A percentile compares a stretch with the other conserved stretches of the same genome.
Conservation (phyloP, 2,329 filamentous ascomycete species). For the Epichloe elymi region DNA sequence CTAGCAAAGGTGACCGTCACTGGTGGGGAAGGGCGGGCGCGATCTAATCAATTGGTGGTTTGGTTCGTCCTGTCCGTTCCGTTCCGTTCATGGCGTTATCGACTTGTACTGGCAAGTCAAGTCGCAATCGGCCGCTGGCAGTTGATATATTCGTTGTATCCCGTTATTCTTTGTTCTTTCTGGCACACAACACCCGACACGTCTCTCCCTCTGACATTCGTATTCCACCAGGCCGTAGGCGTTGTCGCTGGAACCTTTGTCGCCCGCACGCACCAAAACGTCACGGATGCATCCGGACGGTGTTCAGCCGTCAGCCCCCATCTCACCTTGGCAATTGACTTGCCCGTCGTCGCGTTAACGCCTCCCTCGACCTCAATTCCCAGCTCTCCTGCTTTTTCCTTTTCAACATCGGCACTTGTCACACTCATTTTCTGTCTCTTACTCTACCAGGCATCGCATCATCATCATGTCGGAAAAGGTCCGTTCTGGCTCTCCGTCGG, state of each 20-base stretch:
- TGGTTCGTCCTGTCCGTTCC: background rate
- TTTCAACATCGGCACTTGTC: background rate
- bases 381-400: background rate
- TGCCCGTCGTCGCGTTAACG: background rate
- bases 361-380: background rate
- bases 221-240: background rate
- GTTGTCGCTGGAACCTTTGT: background rate
- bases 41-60: background rate
- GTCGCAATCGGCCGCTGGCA: background rate
- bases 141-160: background rate
- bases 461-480: slow-evolving; percentile 16
- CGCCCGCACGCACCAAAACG: background rate
- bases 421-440: background rate
- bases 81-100: background rate
- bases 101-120: background rate
- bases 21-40: background rate
- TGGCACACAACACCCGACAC: background rate
- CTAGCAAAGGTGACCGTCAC: too few relatives aligned
- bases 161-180: background rate
- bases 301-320: background rate
- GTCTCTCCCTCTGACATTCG: background rate
- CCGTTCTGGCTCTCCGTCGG: background rate
- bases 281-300: slow-evolving; percentile 1
- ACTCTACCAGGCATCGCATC: background rate
- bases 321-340: background rate